A percentile compares a stretch with the other conserved stretches of the same genome.
Evolutionary conservation across 2,329 filamentous ascomycete genomes (phyloP).

Genomic region (Teratosphaeria gauchensis): DNA sequence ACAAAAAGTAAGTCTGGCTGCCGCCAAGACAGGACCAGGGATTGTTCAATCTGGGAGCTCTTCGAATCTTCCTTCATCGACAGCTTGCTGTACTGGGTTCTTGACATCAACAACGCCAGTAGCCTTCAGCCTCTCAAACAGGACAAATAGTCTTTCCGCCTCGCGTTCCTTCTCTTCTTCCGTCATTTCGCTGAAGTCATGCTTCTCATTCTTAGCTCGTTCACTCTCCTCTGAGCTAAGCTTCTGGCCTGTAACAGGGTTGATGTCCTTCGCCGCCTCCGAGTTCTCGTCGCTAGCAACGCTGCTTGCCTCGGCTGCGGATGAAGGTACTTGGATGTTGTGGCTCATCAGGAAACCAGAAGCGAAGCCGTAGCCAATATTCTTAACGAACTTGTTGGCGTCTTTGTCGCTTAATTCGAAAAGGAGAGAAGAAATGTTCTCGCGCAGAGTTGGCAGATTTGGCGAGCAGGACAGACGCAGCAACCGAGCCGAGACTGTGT

Average conservation of each 20-base stretch:
- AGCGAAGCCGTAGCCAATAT: constrained; percentile 90
- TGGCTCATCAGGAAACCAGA: constrained; percentile 82
- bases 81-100: constrained; percentile 65
- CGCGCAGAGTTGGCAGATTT: constrained; percentile 59
- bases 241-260: constrained; percentile 81
- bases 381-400: constrained; percentile 69
- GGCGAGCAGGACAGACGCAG: constrained; percentile 70
- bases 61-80: constrained; percentile 60
- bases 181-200: constrained; percentile 65
- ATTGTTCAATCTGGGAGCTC: no score
- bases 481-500: constrained; percentile 65
- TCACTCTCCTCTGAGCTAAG: constrained; percentile 16
- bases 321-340: constrained; percentile 66
- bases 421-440: constrained; percentile 66
- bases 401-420: constrained; percentile 82
- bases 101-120: constrained; percentile 69
- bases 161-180: constrained; percentile 86
- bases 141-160: constrained; percentile 77
- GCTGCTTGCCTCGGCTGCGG: constrained; percentile 48
- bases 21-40: no score
- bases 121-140: constrained; percentile 71
- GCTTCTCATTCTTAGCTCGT: constrained; percentile 46
- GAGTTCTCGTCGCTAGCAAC: constrained; percentile 13
- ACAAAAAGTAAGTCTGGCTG: no score
- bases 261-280: constrained; percentile 42